phyloP scores from a whole-genome alignment of 306 rosid species.

The Quercus variabilis region DNA sequence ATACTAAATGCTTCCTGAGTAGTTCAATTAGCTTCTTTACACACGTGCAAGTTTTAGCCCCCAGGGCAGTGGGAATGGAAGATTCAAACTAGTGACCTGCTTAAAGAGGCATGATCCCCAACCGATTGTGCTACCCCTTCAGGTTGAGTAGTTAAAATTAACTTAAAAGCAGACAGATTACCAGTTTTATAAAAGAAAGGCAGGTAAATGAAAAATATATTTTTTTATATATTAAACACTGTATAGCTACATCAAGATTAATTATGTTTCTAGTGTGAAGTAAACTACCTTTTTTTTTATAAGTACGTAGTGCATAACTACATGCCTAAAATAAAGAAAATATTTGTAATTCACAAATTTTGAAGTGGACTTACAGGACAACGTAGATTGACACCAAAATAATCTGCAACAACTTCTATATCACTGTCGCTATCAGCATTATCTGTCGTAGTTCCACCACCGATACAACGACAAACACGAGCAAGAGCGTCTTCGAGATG shows the following conservation, averaged over 20 bases:
- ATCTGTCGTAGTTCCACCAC: conserved; percentile 78
- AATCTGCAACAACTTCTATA: conserved; percentile 93
- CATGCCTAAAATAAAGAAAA: neutral
- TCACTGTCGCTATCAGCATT: conserved; percentile 93
- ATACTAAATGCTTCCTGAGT: neutral
- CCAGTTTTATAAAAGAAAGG: neutral
- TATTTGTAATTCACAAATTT: neutral
- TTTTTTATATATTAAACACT: neutral
- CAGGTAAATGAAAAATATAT: neutral
- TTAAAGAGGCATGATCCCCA: too few relatives aligned
- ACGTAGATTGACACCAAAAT: conserved; percentile 75
- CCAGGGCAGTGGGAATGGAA: too few relatives aligned
- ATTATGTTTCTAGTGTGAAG: neutral
- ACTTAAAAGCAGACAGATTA: neutral
- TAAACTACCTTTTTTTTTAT: too few relatives aligned
- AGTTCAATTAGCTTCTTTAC: neutral
- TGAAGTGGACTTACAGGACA: conserved; percentile 75
- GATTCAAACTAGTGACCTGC: too few relatives aligned
- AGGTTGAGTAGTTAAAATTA: too few relatives aligned
- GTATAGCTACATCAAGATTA: neutral
- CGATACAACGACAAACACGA: conserved; percentile 74
- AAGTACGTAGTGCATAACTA: neutral
- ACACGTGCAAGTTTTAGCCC: too few relatives aligned
- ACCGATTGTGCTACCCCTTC: too few relatives aligned
- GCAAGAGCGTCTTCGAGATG: conserved; percentile 84